A percentile compares a stretch with the other conserved stretches of the same genome.
These are phyloP conservation scores for Phtheirospermum japonicum DNA, from an alignment of 257 asterid genomes.

Conservation along the genomic window DNA sequence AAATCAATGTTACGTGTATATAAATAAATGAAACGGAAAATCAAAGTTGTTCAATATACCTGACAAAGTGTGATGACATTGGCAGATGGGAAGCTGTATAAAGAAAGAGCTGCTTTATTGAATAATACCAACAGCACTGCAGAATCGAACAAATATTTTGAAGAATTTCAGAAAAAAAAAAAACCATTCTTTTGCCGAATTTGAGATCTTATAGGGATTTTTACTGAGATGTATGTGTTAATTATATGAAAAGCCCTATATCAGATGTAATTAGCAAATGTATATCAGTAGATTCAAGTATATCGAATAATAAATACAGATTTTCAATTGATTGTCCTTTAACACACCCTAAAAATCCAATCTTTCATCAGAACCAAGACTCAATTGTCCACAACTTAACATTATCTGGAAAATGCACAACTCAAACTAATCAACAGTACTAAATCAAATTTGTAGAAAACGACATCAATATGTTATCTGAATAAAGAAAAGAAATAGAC, in stretches of 20 bases:
- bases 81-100: conserved; percentile 90
- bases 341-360: conserved; percentile 16
- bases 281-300: too few species aligned
- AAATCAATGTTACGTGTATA: not conserved
- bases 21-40: not conserved
- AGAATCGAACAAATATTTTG: conserved; percentile 24
- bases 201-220: too few species aligned
- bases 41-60: conserved; percentile 40
- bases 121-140: conserved; percentile 93
- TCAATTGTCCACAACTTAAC: not conserved
- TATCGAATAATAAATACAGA: too few species aligned
- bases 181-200: too few species aligned
- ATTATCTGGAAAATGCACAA: too few species aligned
- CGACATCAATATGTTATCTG: not conserved
- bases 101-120: conserved; percentile 99
- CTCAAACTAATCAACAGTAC: not conserved
- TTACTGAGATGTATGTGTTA: too few species aligned
- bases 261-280: too few species aligned
- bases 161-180: not conserved
- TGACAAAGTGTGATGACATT: conserved; percentile 96
- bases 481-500: not conserved
- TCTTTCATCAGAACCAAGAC: not conserved
- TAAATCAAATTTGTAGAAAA: not conserved
- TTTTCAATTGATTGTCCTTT: too few species aligned
- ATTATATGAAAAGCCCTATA: too few species aligned